These are phyloP conservation scores for Rhodotorula paludigena DNA, from an alignment of 768 basidiomycete genomes.

Conservation along the genomic window DNA sequence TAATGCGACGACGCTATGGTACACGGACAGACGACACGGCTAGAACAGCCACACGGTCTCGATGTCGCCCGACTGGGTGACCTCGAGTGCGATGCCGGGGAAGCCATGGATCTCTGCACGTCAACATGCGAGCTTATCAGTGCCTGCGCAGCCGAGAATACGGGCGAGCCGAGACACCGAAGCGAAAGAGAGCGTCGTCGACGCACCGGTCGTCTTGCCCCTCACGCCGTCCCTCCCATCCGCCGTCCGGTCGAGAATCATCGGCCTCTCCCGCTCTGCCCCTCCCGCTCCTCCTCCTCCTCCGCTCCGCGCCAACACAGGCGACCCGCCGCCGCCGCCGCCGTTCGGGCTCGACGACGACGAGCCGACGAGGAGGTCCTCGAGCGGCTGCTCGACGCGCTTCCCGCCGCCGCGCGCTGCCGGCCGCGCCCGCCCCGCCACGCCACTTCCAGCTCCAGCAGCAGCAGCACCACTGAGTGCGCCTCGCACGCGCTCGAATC, in stretches of 20 bases:
- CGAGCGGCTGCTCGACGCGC: neutral
- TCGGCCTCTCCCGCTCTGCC: conserved; percentile 17
- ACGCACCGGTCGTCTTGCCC: conserved; percentile 34
- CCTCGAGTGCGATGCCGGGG: conserved; percentile 31
- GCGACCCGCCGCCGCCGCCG: no score
- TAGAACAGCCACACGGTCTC: conserved; percentile 37
- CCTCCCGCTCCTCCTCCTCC: neutral
- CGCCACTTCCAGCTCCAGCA: neutral
- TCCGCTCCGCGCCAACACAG: neutral
- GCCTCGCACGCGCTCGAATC: neutral
- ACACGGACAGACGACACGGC: no score
- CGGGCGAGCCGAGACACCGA: neutral
- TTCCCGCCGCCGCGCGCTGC: neutral
- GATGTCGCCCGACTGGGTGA: conserved; percentile 23
- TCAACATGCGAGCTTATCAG: neutral
- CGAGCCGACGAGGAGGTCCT: conserved; percentile 10
- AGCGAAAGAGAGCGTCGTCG: neutral
- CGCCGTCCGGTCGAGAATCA: conserved; percentile 35
- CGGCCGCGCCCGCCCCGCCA: neutral
- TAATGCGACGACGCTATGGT: no score
- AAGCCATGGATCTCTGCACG: conserved; percentile 33
- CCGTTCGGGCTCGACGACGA: neutral
- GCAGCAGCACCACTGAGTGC: neutral
- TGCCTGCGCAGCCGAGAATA: neutral
- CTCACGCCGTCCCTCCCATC: neutral